phyloP scores from a whole-genome alignment of 176 grass and related monocot genomes.

The Triticum urartu region DNA sequence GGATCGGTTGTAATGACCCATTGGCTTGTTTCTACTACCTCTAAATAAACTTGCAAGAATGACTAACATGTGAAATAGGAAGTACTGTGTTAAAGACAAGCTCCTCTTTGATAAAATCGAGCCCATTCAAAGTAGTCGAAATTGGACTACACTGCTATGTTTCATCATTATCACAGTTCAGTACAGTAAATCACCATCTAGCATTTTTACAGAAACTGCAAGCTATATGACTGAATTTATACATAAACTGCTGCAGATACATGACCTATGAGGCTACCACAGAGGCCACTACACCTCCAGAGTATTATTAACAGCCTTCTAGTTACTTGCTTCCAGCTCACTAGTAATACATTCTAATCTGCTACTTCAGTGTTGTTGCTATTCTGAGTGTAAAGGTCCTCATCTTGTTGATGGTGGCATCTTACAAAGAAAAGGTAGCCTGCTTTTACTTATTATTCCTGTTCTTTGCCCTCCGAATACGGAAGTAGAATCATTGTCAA shows the following conservation, averaged over 20 bases:
- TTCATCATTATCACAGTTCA: background rate
- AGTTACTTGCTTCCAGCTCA: background rate
- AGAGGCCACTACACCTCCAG: conserved; percentile 27
- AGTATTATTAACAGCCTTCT: conserved; percentile 29
- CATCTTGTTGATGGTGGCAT: conserved; percentile 8
- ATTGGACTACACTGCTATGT: background rate
- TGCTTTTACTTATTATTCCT: conserved; percentile 28
- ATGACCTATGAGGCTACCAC: conserved; percentile 9
- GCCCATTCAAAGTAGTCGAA: background rate
- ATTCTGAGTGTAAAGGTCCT: conserved; percentile 20
- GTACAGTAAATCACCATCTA: background rate
- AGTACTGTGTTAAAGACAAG: background rate
- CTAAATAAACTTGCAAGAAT: conserved; percentile 23
- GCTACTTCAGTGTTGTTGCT: conserved; percentile 1
- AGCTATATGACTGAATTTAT: conserved; percentile 14
- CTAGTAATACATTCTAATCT: conserved; percentile 17
- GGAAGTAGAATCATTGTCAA: conserved; percentile 42
- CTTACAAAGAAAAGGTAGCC: background rate
- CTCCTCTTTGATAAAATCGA: background rate
- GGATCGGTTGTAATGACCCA: background rate
- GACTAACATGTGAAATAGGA: conserved; percentile 4
- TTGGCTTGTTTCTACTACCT: conserved; percentile 14
- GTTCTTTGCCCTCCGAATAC: conserved; percentile 17
- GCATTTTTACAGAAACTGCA: conserved; percentile 3
- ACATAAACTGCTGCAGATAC: background rate